Base-by-base conservation (phyloP, 495 filamentous ascomycete species). In the Podospora pseudocomata region DNA sequence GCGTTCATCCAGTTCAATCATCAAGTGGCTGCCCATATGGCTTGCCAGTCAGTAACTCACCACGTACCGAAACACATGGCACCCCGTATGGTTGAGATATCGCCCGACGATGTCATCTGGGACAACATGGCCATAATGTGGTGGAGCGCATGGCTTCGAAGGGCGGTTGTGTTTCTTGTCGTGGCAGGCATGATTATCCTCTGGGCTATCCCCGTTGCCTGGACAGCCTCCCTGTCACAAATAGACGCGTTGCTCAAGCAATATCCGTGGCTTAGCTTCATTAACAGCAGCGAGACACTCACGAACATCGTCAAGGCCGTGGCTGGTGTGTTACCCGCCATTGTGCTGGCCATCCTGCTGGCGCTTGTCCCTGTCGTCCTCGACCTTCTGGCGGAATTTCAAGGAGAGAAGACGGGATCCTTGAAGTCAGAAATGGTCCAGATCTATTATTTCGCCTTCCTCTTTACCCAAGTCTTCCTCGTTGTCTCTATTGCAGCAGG, bases 1-100 rank as follows among this genome's bases (percentile, higher is more conserved):
- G 95, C 95, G 16, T 99, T 99, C 73, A 93, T 99, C 65, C 95
- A 99, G 76, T 99, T 99, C 85, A 97, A 98, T 72, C 91, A 97
- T 73, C 95, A 99, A 78, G 92, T 97, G 5, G 93, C 94, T 7
- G 95, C 95, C 2, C 95, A 99, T 73, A 98, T 99, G 95, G 94
- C 94, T 67, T 97, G 92, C 76, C 95, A 99, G 78, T 85, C 92
- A 27, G 87, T 97, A 69, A 93, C 88, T 57, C 94, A 98, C 73
- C 95, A 99, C 73, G 76, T 95, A 5, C 96, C 96, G 2, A 92
- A 94, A 73, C 90, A 94, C 65, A 99, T 99, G 95, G 89, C 92
- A 3, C 96, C 95, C 30, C 91, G 95, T 23, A 86, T 90, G 57
- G 91, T 97, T 19, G 95, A 98, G 75, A 94, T 99, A 60, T 92